phyloP scores from a whole-genome alignment of 352 stramenopile genomes.

The Pythium inflatum region DNA sequence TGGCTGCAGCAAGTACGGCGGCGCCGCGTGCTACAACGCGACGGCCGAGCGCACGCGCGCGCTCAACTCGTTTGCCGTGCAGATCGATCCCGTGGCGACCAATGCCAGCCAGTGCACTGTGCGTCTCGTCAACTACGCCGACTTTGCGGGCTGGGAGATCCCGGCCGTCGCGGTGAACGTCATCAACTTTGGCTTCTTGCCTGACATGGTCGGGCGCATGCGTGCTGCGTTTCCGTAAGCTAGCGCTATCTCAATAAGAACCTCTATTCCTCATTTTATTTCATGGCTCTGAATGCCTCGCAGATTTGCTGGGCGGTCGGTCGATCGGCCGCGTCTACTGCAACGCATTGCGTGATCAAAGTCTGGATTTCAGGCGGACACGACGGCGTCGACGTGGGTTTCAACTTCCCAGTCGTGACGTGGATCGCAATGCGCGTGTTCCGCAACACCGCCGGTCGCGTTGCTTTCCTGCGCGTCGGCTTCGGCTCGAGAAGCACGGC shows the following conservation, averaged over 20 bases:
- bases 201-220: constrained; percentile 31
- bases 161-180: constrained; percentile 22
- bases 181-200: constrained; percentile 29
- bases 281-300: neutral
- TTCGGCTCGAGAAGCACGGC: neutral
- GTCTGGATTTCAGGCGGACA: constrained; percentile 19
- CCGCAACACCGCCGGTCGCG: neutral
- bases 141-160: constrained; percentile 18
- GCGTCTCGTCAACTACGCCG: constrained; percentile 25
- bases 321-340: constrained; percentile 6
- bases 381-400: constrained; percentile 12
- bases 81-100: constrained; percentile 18
- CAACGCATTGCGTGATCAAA: constrained; percentile 25
- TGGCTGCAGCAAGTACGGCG: constrained; percentile 7
- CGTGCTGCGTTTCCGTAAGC: neutral
- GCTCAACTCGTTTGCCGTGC: constrained; percentile 32
- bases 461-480: neutral
- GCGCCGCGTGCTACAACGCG: neutral
- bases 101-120: constrained; percentile 17
- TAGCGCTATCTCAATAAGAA: too few species aligned
- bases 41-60: constrained; percentile 8
- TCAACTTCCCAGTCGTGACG: constrained; percentile 26
- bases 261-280: too few species aligned
- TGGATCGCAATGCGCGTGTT: constrained; percentile 31
- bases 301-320: neutral